Base-by-base conservation (phyloP, 192 early-diverging fungal species). In the Rhizophagus sp. region DNA sequence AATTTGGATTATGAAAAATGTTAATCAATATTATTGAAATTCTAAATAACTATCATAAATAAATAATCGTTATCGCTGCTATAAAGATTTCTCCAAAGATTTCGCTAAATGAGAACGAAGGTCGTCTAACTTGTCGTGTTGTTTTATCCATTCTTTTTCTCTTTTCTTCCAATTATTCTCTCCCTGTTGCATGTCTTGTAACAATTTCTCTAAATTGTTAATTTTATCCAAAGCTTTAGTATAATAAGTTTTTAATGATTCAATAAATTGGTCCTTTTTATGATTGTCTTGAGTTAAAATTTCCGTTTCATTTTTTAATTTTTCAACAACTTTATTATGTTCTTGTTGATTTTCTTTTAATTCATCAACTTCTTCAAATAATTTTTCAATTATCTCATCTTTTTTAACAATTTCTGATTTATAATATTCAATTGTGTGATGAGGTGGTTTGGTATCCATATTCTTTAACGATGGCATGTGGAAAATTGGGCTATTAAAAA, bases 361-460 rank as follows among this genome's bases (percentile, higher is more conserved):
- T 5, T 22, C 17, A 5, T 57, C 52, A 57, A 57, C 52, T 57
- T 57, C 52, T 57, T 57, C 52, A 57, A 57, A 57, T 57, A 57
- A 57, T 57, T 57, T 57, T 57, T 57, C 52, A 57, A 57, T 57
- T 22, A 57, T 57, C 7, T 57, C 52, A 1, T 57, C 52, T 57
- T 57, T 57, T 57, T 57, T 57, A 57, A 57, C 52, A 22, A 57
- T 5, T 57, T 25, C 30, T 64, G 79, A 24, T 39, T 80, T 76
- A 50, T 80, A 33, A 27, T 68, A 15, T 9, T 27, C 66, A 22
- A 68, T 68, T 25, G 24, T 27, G 3, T 22, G 52, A n/a, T 22
- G 15, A 22, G 52, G 4, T 57, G 22, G 52, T 22, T 22, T 22
- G 5, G 52, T 50, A 70, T 81, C 39, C 52, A 57, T 57, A 6